Percentiles rank a stretch among this genome's conserved stretches.
These are phyloP conservation scores for Eimeria falciformis DNA, from an alignment of 169 alveolate genomes.

Conservation along the genomic window DNA sequence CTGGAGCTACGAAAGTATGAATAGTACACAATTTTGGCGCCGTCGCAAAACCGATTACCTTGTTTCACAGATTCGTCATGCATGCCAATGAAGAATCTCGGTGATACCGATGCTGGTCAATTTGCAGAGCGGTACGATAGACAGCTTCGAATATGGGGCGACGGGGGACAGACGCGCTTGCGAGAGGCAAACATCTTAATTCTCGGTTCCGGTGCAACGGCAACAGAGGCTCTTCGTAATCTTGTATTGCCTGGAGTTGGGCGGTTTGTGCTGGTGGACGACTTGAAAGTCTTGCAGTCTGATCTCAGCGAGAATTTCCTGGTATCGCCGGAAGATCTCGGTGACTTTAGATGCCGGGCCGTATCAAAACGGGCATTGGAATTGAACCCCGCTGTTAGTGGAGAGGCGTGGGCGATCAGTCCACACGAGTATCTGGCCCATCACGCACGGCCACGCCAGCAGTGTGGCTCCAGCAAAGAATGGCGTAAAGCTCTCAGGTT, in stretches of 20 bases:
- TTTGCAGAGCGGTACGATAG: constrained; percentile 56
- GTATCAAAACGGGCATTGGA: constrained; percentile 83
- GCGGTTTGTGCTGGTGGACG: constrained; percentile 87
- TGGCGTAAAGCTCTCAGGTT: neutral
- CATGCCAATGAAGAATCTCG: neutral
- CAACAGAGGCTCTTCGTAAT: constrained; percentile 90
- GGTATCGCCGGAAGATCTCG: constrained; percentile 81
- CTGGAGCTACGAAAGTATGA: no score
- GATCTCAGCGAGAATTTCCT: constrained; percentile 90
- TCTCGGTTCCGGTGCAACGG: constrained; percentile 85
- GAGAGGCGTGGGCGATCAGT: constrained; percentile 76
- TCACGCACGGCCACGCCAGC: neutral
- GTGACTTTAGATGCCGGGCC: constrained; percentile 85
- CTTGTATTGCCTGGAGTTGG: constrained; percentile 91
- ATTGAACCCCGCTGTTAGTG: constrained; percentile 91
- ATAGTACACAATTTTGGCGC: no score
- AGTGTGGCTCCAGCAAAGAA: neutral
- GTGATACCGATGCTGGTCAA: neutral
- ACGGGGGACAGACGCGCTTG: constrained; percentile 87
- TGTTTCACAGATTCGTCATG: neutral
- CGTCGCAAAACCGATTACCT: no score
- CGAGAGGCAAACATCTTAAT: constrained; percentile 82
- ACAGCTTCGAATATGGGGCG: constrained; percentile 90
- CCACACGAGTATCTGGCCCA: constrained; percentile 47
- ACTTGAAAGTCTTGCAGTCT: constrained; percentile 81